These are phyloP conservation scores for Atalantia buxifolia DNA, from an alignment of 345 rosid genomes.

Conservation along the genomic window DNA sequence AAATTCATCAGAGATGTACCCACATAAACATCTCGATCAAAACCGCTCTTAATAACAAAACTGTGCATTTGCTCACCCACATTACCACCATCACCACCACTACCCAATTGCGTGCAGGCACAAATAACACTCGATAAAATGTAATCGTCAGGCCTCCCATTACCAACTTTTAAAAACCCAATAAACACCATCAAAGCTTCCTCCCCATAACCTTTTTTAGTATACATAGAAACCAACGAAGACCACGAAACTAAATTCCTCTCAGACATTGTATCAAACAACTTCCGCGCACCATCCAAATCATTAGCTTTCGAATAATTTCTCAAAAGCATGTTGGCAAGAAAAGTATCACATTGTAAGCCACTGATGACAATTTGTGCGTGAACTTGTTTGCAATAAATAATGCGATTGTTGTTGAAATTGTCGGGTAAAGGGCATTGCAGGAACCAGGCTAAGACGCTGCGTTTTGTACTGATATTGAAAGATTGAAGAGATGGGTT, in stretches of 20 bases:
- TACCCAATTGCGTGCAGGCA: slow-evolving; percentile 42
- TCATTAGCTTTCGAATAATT: slow-evolving; percentile 22
- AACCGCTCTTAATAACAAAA: slow-evolving; percentile 52
- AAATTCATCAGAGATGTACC: slow-evolving; percentile 66
- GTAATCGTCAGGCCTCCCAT: slow-evolving; percentile 46
- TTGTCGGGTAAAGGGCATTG: slow-evolving; percentile 25
- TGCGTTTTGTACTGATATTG: slow-evolving; percentile 21
- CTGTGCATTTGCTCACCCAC: slow-evolving; percentile 54
- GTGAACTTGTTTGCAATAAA: slow-evolving; percentile 35
- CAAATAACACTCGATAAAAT: slow-evolving; percentile 63
- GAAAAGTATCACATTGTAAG: slow-evolving; percentile 34
- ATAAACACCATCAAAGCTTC: slow-evolving; percentile 46
- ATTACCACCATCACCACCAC: slow-evolving; percentile 13
- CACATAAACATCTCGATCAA: slow-evolving; percentile 55
- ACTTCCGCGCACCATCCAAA: slow-evolving; percentile 29
- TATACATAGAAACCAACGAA: slow-evolving; percentile 61
- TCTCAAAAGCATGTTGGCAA: slow-evolving; percentile 43
- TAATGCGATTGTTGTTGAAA: background rate
- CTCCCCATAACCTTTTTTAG: slow-evolving; percentile 35
- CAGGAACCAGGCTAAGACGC: slow-evolving; percentile 41
- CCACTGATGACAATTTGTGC: slow-evolving; percentile 46
- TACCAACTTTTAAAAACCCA: slow-evolving; percentile 38
- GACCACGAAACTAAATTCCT: slow-evolving; percentile 77
- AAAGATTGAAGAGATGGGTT: slow-evolving; percentile 16
- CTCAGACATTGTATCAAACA: slow-evolving; percentile 58